Evolutionary conservation across 108 stramenopile species (phyloP).

Genomic region (Pseudonitzschia multistriata): DNA sequence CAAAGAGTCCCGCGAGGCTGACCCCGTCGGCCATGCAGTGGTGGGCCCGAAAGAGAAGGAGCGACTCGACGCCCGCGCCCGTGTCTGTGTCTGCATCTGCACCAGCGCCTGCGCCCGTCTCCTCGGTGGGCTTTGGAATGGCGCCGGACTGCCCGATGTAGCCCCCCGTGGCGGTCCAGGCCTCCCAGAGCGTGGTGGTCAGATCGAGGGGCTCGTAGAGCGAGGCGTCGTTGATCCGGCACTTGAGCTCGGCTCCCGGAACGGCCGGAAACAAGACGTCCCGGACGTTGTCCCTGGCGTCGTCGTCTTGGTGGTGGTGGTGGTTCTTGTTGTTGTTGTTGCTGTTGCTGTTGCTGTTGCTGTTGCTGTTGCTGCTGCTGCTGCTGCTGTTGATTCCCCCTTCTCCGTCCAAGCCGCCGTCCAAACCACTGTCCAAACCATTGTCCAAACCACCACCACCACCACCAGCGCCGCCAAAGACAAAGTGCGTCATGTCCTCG

Average conservation of each 20-base stretch:
- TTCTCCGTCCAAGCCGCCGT: too few relatives aligned
- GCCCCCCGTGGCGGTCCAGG: constrained; percentile 53
- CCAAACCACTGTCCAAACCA: too few relatives aligned
- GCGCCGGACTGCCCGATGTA: constrained; percentile 46
- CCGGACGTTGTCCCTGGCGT: constrained; percentile 28
- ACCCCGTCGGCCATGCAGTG: constrained; percentile 86
- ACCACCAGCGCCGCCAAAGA: not conserved
- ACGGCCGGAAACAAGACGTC: constrained; percentile 41
- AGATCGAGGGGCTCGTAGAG: constrained; percentile 57
- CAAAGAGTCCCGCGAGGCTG: constrained; percentile 60
- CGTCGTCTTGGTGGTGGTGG: not conserved
- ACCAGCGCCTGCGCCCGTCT: not conserved
- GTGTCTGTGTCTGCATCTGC: not conserved
- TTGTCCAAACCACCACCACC: too few relatives aligned
- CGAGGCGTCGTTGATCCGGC: constrained; percentile 55
- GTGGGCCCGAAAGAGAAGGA: constrained; percentile 77
- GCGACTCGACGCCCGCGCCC: constrained; percentile 45
- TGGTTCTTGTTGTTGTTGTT: not conserved
- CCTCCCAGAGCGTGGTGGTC: constrained; percentile 45
- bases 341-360: not conserved
- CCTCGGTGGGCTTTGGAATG: constrained; percentile 11
- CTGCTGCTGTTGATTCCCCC: not conserved
- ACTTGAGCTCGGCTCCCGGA: constrained; percentile 46
- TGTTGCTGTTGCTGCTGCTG: not conserved
- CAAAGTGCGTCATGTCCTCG: not conserved